Evolutionary conservation across 2,329 filamentous ascomycete species (phyloP), one percentile per base, ranked within the genome.

Genomic region (Colletotrichum salicis): DNA sequence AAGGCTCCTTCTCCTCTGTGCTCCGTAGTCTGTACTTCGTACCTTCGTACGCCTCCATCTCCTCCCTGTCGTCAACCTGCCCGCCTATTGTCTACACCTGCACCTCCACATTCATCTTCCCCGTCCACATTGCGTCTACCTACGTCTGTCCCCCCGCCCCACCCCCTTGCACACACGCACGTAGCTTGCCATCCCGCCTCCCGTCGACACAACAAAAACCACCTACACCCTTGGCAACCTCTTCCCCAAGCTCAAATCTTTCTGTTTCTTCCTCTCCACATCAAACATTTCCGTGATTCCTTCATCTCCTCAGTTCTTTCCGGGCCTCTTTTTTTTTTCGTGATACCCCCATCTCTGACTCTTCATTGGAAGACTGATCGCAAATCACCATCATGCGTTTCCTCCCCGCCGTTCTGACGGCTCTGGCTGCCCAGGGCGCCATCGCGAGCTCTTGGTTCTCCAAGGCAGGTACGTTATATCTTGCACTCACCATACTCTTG

Each of bases 371-470:
- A 74, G 60, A 66, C 51, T 62, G 56, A 64, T 51, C 29, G 55
- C 59, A 64, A 68, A 52, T n/a, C 41, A 58, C 48, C 76, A 90
- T 74, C 74, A 97, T 98, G 95, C 96, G 90, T 87, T 89, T 96
- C 83, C 83, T 94, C 79, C 86, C 88, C 73, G 88, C 91, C 80
- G 81, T 94, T 83, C 84, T 96, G 76, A 86, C 94, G 78, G 90
- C 90, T 78, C 85, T 97, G 70, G 92, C 93, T 79, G 89, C 92
- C 52, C 90, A 94, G 79, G 88, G 87, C 74, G 91, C 90, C 59
- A 84, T 90, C 74, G 94, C 91, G 75, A 95, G 92, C 84, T 93
- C 85, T 82, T 98, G 95, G 95, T 95, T 97, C 80, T 90, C 89
- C 80, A 96, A 94, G 83, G 87, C 94, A 79, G 92, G 95, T 97